These are phyloP conservation scores for Pontederia paniculata DNA, from an alignment of 176 grass and related monocot species.

Conservation along the genomic window DNA sequence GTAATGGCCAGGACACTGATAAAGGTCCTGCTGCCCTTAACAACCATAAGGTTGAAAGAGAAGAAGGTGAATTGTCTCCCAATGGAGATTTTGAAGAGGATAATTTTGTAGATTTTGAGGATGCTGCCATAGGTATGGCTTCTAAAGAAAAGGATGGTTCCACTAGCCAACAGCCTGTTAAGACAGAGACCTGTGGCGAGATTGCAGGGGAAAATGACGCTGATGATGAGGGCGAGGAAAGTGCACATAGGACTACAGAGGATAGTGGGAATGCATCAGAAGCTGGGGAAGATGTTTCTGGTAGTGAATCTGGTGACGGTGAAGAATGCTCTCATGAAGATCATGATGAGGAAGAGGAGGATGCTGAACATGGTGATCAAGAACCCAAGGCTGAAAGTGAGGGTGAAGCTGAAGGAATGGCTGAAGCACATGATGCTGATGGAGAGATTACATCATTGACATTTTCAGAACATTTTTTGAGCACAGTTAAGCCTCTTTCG, in stretches of 20 bases:
- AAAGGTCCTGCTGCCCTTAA: constrained; percentile 18
- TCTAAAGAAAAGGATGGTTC: constrained; percentile 23
- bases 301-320: constrained; percentile 18
- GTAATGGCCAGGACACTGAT: constrained; percentile 9
- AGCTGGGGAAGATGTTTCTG: constrained; percentile 19
- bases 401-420: constrained; percentile 36
- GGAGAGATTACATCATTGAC: constrained; percentile 36
- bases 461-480: constrained; percentile 22
- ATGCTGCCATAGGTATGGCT: constrained; percentile 2
- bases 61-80: constrained; percentile 69
- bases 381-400: constrained; percentile 41
- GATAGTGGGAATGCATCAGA: constrained; percentile 17
- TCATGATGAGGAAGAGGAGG: constrained; percentile 44
- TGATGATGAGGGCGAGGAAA: constrained; percentile 20
- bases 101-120: constrained; percentile 33
- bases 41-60: constrained; percentile 42
- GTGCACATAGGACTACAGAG: constrained; percentile 13
- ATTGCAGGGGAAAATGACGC: constrained; percentile 14
- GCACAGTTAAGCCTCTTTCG: constrained; percentile 34
- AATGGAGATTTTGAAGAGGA: constrained; percentile 48
- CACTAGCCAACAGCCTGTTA: constrained; percentile 7
- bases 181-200: constrained; percentile 9
- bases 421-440: constrained; percentile 12
- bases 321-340: constrained; percentile 46
- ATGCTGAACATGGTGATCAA: constrained; percentile 41